These are phyloP conservation scores for Plasmodium gaboni DNA, from an alignment of 169 alveolate species.

Conservation along the genomic window DNA sequence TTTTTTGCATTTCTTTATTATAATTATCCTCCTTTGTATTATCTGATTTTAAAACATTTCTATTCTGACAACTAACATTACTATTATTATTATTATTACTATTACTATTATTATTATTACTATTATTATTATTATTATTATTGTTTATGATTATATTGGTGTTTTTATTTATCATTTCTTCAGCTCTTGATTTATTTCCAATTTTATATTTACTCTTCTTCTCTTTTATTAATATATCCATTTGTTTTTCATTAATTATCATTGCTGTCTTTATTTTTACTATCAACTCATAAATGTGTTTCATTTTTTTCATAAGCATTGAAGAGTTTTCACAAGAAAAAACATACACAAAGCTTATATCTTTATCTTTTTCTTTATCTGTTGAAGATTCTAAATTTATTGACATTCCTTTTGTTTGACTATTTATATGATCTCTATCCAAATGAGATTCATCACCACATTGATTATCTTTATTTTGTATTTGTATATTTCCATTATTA, in stretches of 20 bases:
- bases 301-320: constrained; percentile 15
- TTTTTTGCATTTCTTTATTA: constrained; percentile 60
- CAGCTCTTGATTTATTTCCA: neutral
- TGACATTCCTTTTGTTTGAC: neutral
- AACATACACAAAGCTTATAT: constrained; percentile 5
- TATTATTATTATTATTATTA: neutral
- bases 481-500: too few species aligned
- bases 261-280: constrained; percentile 45
- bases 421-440: too few species aligned
- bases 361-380: neutral
- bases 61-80: neutral
- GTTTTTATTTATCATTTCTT: neutral
- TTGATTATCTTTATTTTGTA: too few species aligned
- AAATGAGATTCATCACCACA: too few species aligned
- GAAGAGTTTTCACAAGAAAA: constrained; percentile 25
- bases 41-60: neutral
- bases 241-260: constrained; percentile 62
- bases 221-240: constrained; percentile 65
- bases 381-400: neutral
- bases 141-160: neutral
- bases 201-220: constrained; percentile 13
- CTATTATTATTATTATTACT: neutral
- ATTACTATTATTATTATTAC: neutral
- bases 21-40: neutral
- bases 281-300: constrained; percentile 12